A percentile compares a stretch with the other conserved stretches of the same genome.
Conservation (phyloP, 495 filamentous ascomycete species). For the Lentithecium fluviatile region DNA sequence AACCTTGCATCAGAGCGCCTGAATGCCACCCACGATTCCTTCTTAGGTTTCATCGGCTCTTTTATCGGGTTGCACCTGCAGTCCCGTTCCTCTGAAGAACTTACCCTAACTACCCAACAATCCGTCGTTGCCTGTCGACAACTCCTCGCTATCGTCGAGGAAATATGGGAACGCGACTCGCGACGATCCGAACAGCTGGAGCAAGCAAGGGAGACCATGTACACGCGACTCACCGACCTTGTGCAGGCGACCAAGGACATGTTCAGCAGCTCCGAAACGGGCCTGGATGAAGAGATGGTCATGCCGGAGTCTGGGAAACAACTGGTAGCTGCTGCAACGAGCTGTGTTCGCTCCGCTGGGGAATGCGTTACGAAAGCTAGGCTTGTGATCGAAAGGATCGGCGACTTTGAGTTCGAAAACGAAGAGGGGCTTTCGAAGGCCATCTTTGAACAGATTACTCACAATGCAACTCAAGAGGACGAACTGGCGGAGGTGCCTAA, state of each 20-base stretch:
- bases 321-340: constrained; percentile 77
- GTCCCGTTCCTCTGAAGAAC: constrained; percentile 79
- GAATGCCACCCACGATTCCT: constrained; percentile 73
- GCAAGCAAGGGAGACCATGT: constrained; percentile 73
- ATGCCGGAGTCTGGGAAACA: constrained; percentile 77
- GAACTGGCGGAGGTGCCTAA: neutral
- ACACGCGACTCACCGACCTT: constrained; percentile 72
- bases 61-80: constrained; percentile 92
- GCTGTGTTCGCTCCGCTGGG: constrained; percentile 84
- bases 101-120: constrained; percentile 72
- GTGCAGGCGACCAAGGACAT: constrained; percentile 77
- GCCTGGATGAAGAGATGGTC: constrained; percentile 69
- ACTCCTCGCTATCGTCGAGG: constrained; percentile 76
- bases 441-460: constrained; percentile 33
- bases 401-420: constrained; percentile 83
- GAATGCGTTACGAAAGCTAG: constrained; percentile 87
- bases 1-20: constrained; percentile 68
- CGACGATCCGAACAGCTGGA: constrained; percentile 63
- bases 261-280: constrained; percentile 59
- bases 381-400: constrained; percentile 81
- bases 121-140: constrained; percentile 76
- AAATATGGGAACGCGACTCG: constrained; percentile 73
- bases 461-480: constrained; percentile 6
- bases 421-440: constrained; percentile 38
- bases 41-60: constrained; percentile 82